Percentiles rank a stretch among this genome's conserved stretches.
These are phyloP conservation scores for Carex cristatella DNA, from an alignment of 176 grass and related monocot genomes.

Conservation along the genomic window DNA sequence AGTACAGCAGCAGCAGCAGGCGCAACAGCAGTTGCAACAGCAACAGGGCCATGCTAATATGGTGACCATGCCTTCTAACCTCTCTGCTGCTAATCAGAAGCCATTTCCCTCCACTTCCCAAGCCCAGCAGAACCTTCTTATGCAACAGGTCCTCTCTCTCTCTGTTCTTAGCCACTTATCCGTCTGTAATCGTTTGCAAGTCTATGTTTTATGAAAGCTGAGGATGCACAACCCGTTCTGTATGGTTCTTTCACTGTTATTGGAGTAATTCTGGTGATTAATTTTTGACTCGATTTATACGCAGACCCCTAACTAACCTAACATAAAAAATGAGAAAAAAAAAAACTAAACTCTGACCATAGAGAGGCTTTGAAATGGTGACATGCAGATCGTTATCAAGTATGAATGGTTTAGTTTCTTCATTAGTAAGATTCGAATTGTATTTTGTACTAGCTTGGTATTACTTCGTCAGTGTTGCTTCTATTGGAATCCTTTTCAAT, in stretches of 20 bases:
- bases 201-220: neutral
- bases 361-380: neutral
- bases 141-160: conserved; percentile 66
- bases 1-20: conserved; percentile 41
- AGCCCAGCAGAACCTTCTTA: conserved; percentile 58
- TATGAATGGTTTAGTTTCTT: neutral
- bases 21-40: conserved; percentile 43
- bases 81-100: conserved; percentile 62
- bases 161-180: neutral
- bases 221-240: neutral
- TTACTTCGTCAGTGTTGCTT: neutral
- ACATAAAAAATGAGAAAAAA: neutral
- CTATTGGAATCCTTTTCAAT: neutral
- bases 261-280: neutral
- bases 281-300: neutral
- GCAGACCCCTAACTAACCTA: neutral
- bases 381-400: neutral
- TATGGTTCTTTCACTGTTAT: neutral
- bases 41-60: conserved; percentile 55
- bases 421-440: neutral
- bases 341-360: neutral
- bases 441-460: neutral
- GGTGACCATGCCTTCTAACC: conserved; percentile 28
- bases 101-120: conserved; percentile 52
- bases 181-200: neutral